These are phyloP conservation scores for Claviceps digitariae DNA, from an alignment of 2,329 filamentous ascomycete genomes.

Conservation along the genomic window DNA sequence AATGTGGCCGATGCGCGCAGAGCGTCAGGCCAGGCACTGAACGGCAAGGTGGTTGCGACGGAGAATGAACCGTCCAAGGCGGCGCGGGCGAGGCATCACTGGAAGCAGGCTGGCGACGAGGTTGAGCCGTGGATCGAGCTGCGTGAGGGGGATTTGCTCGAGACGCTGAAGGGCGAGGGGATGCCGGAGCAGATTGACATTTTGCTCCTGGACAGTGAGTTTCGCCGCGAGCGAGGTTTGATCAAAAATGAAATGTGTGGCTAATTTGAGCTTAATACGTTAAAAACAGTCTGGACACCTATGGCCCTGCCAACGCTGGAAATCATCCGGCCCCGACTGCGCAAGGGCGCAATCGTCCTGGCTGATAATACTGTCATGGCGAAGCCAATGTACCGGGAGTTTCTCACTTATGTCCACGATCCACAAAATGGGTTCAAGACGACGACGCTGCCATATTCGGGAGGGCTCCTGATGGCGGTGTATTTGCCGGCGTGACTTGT, in stretches of 20 bases:
- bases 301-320: constrained; percentile 39
- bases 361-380: constrained; percentile 31
- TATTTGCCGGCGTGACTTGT: background rate
- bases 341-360: constrained; percentile 32
- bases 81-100: constrained; percentile 34
- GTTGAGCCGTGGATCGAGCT: constrained; percentile 40
- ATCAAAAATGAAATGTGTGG: background rate
- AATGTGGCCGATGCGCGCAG: constrained; percentile 20
- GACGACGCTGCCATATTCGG: constrained; percentile 16
- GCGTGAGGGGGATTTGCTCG: constrained; percentile 40
- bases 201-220: constrained; percentile 47
- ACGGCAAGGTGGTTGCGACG: constrained; percentile 38
- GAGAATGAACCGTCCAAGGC: constrained; percentile 46
- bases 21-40: constrained; percentile 5
- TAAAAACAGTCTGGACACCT: constrained; percentile 36
- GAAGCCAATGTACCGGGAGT: constrained; percentile 27
- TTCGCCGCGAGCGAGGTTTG: background rate
- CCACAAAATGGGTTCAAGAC: constrained; percentile 34
- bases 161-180: constrained; percentile 31
- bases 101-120: constrained; percentile 34
- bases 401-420: constrained; percentile 30
- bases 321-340: constrained; percentile 30
- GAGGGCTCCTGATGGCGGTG: constrained; percentile 14
- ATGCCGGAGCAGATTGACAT: constrained; percentile 39
- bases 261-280: background rate